These are phyloP conservation scores for Parascedosporium putredinis DNA, from an alignment of 2,329 filamentous ascomycete species.

Conservation along the genomic window DNA sequence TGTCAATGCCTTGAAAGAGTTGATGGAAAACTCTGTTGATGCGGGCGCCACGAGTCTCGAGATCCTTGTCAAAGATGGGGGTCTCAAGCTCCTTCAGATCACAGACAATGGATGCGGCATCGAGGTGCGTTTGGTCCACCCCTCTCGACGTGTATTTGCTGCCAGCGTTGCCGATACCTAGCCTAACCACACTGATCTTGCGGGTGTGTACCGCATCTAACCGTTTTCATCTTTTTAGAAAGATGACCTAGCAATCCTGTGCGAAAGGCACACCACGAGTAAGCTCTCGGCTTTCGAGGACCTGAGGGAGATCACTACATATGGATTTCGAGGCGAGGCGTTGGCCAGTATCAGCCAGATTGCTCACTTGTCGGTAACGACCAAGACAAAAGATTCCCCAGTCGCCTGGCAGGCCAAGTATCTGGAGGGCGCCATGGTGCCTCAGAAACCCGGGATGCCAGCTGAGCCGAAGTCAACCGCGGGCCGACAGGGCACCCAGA, in stretches of 20 bases:
- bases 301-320: constrained; percentile 78
- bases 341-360: constrained; percentile 97
- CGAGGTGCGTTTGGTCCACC: constrained; percentile 58
- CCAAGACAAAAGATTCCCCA: constrained; percentile 77
- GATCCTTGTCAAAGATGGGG: constrained; percentile 87
- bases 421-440: constrained; percentile 67
- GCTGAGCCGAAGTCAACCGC: constrained; percentile 80
- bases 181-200: too few species aligned
- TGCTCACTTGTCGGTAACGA: constrained; percentile 89
- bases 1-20: constrained; percentile 88
- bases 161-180: too few species aligned
- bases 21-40: constrained; percentile 95
- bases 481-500: constrained; percentile 82
- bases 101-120: constrained; percentile 97
- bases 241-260: constrained; percentile 84
- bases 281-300: constrained; percentile 94
- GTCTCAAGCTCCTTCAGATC: constrained; percentile 89
- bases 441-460: constrained; percentile 78
- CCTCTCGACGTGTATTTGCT: too few species aligned
- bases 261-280: constrained; percentile 92
- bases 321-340: constrained; percentile 95
- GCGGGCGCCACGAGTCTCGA: constrained; percentile 90
- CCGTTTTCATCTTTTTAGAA: too few species aligned
- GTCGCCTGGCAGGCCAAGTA: constrained; percentile 90
- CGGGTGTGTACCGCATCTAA: too few species aligned